Evolutionary conservation across 768 basidiomycete species (phyloP), one percentile per base, ranked within the genome.

Genomic region (Termitomyces bulborhizus): DNA sequence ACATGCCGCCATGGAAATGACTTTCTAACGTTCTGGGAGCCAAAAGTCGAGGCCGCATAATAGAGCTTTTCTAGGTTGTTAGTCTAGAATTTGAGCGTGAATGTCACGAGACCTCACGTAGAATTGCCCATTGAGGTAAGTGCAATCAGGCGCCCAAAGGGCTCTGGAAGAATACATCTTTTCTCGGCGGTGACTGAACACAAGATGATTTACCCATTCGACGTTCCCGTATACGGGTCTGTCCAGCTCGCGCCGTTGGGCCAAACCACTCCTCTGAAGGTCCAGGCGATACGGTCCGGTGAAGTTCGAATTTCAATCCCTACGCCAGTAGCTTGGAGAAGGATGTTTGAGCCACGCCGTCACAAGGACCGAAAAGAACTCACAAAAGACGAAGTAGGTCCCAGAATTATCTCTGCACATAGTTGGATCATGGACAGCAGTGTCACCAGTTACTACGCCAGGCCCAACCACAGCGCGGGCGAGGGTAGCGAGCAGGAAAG

Each of bases 21-120:
- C n/a, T n/a, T 26, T 44, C 60, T 40, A 60, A 75, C 76, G 8
- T 77, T 77, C 62, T 79, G 76, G 0, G 77, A 79, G 16, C 80
- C 81, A 60, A 81, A 81, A 47, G 71, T 75, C 1, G 80, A 81
- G 1, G 81, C 80, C 1, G 80, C 65, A 60, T 81, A 82, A 65
- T 80, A 82, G 4, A 81, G 66, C 80, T 81, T 46, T 7, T 31
- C 6, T n/a, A 58, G 24, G 44, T 16, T 16, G n/a, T 58, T 29
- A 57, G 59, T 40, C 9, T 21, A 16, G 32, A n/a, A n/a, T 21
- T 26, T 4, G 1, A 27, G n/a, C 6, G 18, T 43, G 26, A 36
- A 51, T 7, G 12, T 43, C 21, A 39, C 21, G n/a, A 46, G 48
- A 34, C 16, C 57, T 61, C 31, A 71, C 73, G 24, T 58, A 60